Evolutionary conservation across 768 basidiomycete genomes (phyloP).

Genomic region (Collybia nuda): DNA sequence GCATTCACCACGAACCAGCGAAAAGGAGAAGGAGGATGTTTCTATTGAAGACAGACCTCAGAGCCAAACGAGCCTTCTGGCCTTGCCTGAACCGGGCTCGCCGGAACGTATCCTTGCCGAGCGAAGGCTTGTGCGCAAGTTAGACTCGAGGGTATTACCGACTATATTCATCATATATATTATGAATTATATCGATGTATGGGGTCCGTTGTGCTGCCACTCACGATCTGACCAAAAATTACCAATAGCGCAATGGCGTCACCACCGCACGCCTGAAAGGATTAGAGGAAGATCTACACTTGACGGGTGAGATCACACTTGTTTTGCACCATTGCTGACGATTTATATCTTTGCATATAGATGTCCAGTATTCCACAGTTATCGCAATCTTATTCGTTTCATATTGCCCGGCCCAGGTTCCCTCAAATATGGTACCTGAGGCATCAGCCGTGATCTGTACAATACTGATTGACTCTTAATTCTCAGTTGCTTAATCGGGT

Average conservation of each 20-base stretch:
- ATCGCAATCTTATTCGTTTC: constrained; percentile 56
- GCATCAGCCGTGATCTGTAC: background rate
- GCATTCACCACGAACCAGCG: background rate
- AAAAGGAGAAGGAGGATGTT: constrained; percentile 17
- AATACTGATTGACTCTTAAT: background rate
- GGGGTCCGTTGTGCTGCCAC: constrained; percentile 6
- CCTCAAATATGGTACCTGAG: constrained; percentile 57
- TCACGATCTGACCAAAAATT: background rate
- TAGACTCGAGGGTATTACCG: constrained; percentile 57
- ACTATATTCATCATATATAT: constrained; percentile 59
- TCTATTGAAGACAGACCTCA: constrained; percentile 12
- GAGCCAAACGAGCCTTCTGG: background rate
- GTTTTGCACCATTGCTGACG: background rate
- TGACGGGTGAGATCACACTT: constrained; percentile 32
- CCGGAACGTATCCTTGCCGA: constrained; percentile 35
- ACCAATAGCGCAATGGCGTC: constrained; percentile 44
- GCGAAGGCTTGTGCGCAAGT: constrained; percentile 48
- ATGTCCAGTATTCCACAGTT: constrained; percentile 51
- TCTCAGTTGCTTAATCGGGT: constrained; percentile 54
- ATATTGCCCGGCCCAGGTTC: constrained; percentile 64
- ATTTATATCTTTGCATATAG: constrained; percentile 27
- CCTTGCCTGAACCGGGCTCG: constrained; percentile 18
- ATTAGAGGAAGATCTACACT: constrained; percentile 45
- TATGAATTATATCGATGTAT: constrained; percentile 70
- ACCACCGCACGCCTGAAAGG: constrained; percentile 51